Base-by-base conservation (phyloP, 2,329 filamentous ascomycete genomes). In the Arthroderma sp. region DNA sequence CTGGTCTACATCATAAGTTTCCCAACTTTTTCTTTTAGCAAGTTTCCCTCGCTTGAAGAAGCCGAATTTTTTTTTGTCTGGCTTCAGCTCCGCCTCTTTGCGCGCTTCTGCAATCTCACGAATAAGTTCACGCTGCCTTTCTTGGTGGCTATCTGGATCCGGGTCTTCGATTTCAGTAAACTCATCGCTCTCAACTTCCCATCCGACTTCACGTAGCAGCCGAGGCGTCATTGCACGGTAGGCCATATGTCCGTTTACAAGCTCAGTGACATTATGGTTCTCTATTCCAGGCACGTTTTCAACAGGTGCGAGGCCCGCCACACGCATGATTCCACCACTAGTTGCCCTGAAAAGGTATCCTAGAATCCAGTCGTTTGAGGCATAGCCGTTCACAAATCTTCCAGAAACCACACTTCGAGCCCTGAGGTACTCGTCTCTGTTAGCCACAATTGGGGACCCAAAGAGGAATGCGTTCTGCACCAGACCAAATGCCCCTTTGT, bases 141-240 rank as follows among this genome's bases (percentile, higher is more conserved):
- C 75, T 42, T 78, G 74, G 64, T 96, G 89, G 54, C 94, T 89
- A 0, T 96, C 91, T 0, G 91, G 91, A 57, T 98, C 91, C 0
- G 91, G 87, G 54, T 98, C 91, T 60, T 96, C 91, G 48, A 98
- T 96, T 64, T 98, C 91, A 1, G 77, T 81, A 58, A 96, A 98
- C 60, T 96, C 89, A 54, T 95, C 87, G 51, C 82, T 88, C 57
- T 94, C 82, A 3, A 96, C 85, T 43, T 82, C 68, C 87, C 88
- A 98, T 10, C 88, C 91, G 32, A 88, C 86, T 59, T 89, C 82
- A 50, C 86, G 79, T 42, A 98, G 71, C 11, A 98, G 72, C 46
- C 78, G 78, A 10, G 91, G 91, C 82, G 98, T 96, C 33, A 87
- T 85, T 28, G 78, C 77, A 62, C 91, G 85, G 66, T 98, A 98